Percentiles rank a stretch among this genome's conserved stretches.
Conservation (phyloP, 2,329 filamentous ascomycete genomes). For the Claviceps cyperi region DNA sequence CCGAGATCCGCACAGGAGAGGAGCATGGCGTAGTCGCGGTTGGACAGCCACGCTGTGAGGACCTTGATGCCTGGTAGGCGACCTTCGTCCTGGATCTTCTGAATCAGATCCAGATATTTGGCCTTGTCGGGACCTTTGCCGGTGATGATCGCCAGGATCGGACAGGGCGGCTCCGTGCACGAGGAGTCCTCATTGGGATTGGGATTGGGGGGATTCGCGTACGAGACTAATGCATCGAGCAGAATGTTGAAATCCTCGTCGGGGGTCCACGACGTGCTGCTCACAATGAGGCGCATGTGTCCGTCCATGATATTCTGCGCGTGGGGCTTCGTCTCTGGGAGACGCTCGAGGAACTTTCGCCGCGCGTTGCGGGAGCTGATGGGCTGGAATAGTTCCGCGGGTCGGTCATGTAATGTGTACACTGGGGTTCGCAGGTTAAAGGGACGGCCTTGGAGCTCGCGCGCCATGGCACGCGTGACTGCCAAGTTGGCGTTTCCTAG, state of each 20-base stretch:
- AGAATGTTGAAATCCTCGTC: conserved; percentile 91
- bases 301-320: conserved; percentile 44
- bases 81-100: conserved; percentile 41
- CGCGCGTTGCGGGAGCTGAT: conserved; percentile 34
- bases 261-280: conserved; percentile 91
- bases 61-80: conserved; percentile 59
- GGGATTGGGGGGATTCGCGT: conserved; percentile 36
- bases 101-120: conserved; percentile 55
- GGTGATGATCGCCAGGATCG: conserved; percentile 82
- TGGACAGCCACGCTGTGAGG: conserved; percentile 70
- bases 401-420: conserved; percentile 71
- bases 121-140: conserved; percentile 80
- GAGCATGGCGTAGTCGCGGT: conserved; percentile 69
- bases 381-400: conserved; percentile 69
- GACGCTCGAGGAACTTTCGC: conserved; percentile 43
- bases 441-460: conserved; percentile 47
- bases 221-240: conserved; percentile 64
- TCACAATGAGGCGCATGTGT: conserved; percentile 59
- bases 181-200: conserved; percentile 23
- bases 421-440: conserved; percentile 53
- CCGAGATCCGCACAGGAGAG: conserved; percentile 79
- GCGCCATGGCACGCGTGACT: conserved; percentile 79
- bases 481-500: conserved; percentile 64
- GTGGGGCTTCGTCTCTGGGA: conserved; percentile 49
- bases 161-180: conserved; percentile 27